A percentile compares a stretch with the other conserved stretches of the same genome.
These are phyloP conservation scores for Ceratobasidium sp. DNA, from an alignment of 1,284 basidiomycete genomes.

Conservation along the genomic window DNA sequence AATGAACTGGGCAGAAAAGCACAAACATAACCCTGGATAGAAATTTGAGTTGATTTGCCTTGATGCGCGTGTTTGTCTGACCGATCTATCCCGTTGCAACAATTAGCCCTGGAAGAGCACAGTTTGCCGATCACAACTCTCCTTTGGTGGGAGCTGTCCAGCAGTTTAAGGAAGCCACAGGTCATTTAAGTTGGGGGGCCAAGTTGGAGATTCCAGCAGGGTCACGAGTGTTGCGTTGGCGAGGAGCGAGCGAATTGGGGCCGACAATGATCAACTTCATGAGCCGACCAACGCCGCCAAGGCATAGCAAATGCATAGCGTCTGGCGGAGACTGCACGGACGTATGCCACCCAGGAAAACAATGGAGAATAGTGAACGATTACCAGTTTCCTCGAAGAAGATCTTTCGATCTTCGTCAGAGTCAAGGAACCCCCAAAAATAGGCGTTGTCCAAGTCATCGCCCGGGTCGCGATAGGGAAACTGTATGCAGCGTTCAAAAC, in stretches of 20 bases:
- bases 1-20: not conserved
- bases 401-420: not conserved
- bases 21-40: not conserved
- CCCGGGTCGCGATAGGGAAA: slow-evolving; percentile 15
- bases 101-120: too few species aligned
- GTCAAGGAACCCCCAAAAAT: not conserved
- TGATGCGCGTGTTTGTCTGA: slow-evolving; percentile 13
- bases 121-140: not conserved
- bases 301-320: slow-evolving; percentile 41
- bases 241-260: slow-evolving; percentile 5
- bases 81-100: slow-evolving; percentile 8
- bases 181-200: not conserved
- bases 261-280: slow-evolving; percentile 22
- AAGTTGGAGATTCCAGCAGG: slow-evolving; percentile 14
- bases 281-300: slow-evolving; percentile 34
- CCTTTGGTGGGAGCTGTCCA: slow-evolving; percentile 15
- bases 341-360: slow-evolving; percentile 36
- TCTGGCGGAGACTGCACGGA: slow-evolving; percentile 19
- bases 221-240: not conserved
- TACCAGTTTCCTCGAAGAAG: slow-evolving; percentile 19
- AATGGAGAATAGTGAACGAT: slow-evolving; percentile 30
- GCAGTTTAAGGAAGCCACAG: slow-evolving; percentile 27
- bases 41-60: slow-evolving; percentile 33
- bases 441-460: slow-evolving; percentile 13
- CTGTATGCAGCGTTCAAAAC: not conserved